Percentiles rank a stretch among this genome's conserved stretches.
phyloP scores from a whole-genome alignment of 1,284 basidiomycete species.

The Melampsora larici-populina region DNA sequence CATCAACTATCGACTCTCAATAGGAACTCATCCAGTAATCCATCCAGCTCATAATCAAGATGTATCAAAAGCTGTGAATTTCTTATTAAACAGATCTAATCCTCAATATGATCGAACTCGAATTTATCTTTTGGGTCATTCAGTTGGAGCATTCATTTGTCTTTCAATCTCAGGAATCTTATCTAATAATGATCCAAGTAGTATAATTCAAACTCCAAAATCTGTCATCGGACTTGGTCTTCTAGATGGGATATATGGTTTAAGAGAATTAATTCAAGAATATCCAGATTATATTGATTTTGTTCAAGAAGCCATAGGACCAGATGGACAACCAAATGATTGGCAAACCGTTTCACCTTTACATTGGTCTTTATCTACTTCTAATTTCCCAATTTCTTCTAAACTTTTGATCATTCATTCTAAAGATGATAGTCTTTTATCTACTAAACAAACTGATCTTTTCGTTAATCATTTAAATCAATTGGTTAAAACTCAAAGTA shows the following conservation, averaged over 20 bases:
- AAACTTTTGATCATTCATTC: constrained; percentile 37
- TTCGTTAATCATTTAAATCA: background rate
- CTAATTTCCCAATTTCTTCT: background rate
- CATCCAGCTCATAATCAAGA: constrained; percentile 35
- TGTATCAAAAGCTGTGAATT: constrained; percentile 11
- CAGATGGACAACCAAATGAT: background rate
- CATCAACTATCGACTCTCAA: constrained; percentile 39
- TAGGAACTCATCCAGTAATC: background rate
- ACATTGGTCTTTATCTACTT: constrained; percentile 1
- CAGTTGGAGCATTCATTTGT: constrained; percentile 40
- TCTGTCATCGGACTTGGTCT: constrained; percentile 18
- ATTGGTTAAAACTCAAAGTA: background rate
- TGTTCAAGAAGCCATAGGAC: constrained; percentile 12
- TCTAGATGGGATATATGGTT: constrained; percentile 33
- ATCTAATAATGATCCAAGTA: background rate
- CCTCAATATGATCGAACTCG: background rate
- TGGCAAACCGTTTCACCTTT: background rate
- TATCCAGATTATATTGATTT: constrained; percentile 39
- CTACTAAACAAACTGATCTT: constrained; percentile 28
- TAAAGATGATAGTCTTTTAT: constrained; percentile 15
- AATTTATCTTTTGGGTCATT: constrained; percentile 37
- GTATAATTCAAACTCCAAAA: background rate
- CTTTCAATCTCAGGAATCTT: constrained; percentile 23
- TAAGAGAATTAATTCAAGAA: constrained; percentile 20
- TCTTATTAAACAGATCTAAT: background rate